A percentile compares a stretch with the other conserved stretches of the same genome.
Conservation (phyloP, 2,329 filamentous ascomycete species). For the Hyphodiscus sp. region DNA sequence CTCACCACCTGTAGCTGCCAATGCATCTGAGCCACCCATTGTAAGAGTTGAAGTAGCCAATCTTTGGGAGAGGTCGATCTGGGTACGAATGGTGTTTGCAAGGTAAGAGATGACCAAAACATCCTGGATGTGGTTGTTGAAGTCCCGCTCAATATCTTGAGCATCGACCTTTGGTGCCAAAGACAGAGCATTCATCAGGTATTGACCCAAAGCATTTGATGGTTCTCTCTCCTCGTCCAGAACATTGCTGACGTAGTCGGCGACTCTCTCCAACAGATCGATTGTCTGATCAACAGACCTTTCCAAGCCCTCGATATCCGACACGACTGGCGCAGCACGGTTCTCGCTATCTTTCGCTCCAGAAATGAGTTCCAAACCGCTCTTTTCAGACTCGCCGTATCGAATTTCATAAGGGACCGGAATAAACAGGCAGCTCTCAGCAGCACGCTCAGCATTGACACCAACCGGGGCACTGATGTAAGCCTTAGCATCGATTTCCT, state of each 20-base stretch:
- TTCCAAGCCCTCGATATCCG: slow-evolving; percentile 86
- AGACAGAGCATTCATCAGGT: slow-evolving; percentile 87
- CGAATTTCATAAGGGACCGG: slow-evolving; percentile 93
- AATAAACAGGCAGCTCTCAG: slow-evolving; percentile 95
- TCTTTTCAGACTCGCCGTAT: slow-evolving; percentile 74
- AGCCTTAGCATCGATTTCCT: slow-evolving; percentile 82
- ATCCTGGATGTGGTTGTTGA: slow-evolving; percentile 99
- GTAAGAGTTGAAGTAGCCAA: slow-evolving; percentile 73
- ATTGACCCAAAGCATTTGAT: slow-evolving; percentile 88
- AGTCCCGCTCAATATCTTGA: slow-evolving; percentile 88
- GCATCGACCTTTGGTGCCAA: slow-evolving; percentile 92
- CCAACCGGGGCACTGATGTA: slow-evolving; percentile 96
- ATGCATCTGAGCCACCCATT: slow-evolving; percentile 42
- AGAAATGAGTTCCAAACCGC: slow-evolving; percentile 75
- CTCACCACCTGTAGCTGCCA: slow-evolving; percentile 35
- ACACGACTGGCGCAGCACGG: slow-evolving; percentile 65
- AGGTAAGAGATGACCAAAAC: slow-evolving; percentile 97
- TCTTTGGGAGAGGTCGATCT: slow-evolving; percentile 96
- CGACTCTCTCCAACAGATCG: slow-evolving; percentile 83
- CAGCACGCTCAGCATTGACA: slow-evolving; percentile 87
- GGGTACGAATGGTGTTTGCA: slow-evolving; percentile 96
- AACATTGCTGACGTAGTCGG: slow-evolving; percentile 86
- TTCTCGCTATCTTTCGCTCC: slow-evolving; percentile 74
- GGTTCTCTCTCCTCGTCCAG: slow-evolving; percentile 89
- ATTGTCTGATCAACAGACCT: slow-evolving; percentile 81